Base-by-base conservation (phyloP, 306 rosid species). In the Senna siamea region DNA sequence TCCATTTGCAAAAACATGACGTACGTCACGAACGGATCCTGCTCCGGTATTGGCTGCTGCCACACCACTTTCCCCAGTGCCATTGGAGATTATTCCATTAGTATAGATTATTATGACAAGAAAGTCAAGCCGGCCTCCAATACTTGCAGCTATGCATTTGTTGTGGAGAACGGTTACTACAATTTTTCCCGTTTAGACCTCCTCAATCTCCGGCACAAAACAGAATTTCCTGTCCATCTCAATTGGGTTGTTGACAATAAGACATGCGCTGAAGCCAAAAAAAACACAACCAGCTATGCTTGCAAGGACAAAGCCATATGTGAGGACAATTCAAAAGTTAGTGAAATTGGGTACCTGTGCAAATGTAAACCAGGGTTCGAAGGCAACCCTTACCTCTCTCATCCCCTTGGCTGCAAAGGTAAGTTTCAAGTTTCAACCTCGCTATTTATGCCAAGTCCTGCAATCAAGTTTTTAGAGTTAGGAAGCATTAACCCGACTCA, bases 211-310 rank as follows among this genome's bases (percentile, higher is more conserved):
- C 3, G 56, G 11, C 1, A 12, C 6, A 0, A 7, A 1, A 0
- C 0, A 0, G 40, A 37, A 1, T 40, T 83, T 43, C 85, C 85
- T 0, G 41, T 35, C 4, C 80, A 77, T 48, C 41, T 85, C 17
- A 81, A 79, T 74, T 88, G 92, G 92, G 77, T 59, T 5, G 67
- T 83, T 17, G 77, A 77, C 46, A 70, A 79, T 17, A 4, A 54
- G 15, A 74, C 80, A 0, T 83, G 92, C 51, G 4, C 3, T 0
- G 8, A 56, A 0, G 88, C 66, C 6, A 1, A 2, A 4, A 30
- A 40, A 0, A 54, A 47, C n/a, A 5, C 0, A 3, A 0, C 57
- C 1, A 69, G 35, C 35, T 66, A 18, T 28, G 11, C 70, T 0
- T 77, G 80, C 12, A 32, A 76, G 12, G 66, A 44, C 3, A 61